phyloP scores from a whole-genome alignment of 768 basidiomycete genomes.

The Mycena belliarum region DNA sequence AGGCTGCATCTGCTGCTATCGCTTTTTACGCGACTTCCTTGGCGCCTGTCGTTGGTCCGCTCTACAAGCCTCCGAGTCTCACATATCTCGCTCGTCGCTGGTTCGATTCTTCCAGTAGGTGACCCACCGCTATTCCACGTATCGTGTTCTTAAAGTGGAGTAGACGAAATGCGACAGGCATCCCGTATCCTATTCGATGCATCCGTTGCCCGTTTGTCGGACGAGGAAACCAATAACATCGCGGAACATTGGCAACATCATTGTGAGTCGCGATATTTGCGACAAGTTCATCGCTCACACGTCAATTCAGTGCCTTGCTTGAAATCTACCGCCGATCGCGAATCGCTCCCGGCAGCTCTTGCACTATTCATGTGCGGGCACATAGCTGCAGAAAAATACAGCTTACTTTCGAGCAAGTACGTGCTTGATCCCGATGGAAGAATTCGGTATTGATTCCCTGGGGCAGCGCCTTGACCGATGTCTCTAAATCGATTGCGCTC shows the following conservation, averaged over 20 bases:
- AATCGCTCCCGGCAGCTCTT: constrained; percentile 59
- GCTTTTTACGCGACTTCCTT: constrained; percentile 81
- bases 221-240: constrained; percentile 60
- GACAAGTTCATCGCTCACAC: neutral
- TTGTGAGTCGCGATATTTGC: constrained; percentile 41
- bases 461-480: constrained; percentile 75
- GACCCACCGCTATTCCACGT: neutral
- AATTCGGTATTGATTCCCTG: neutral
- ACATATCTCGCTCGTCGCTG: constrained; percentile 73
- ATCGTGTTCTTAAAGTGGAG: constrained; percentile 5
- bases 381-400: constrained; percentile 79
- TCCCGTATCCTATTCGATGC: constrained; percentile 80
- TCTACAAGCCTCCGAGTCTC: constrained; percentile 69
- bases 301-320: constrained; percentile 54
- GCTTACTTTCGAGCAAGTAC: constrained; percentile 71
- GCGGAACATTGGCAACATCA: constrained; percentile 67
- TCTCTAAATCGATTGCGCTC: constrained; percentile 77
- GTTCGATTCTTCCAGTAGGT: constrained; percentile 73
- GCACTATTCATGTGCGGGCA: constrained; percentile 83
- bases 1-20: constrained; percentile 70
- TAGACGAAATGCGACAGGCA: constrained; percentile 77
- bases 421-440: constrained; percentile 9
- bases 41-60: constrained; percentile 55
- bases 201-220: constrained; percentile 62
- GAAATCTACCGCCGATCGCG: constrained; percentile 60